Conservation (phyloP, 2,329 filamentous ascomycete species). For the Penicillium sp. region DNA sequence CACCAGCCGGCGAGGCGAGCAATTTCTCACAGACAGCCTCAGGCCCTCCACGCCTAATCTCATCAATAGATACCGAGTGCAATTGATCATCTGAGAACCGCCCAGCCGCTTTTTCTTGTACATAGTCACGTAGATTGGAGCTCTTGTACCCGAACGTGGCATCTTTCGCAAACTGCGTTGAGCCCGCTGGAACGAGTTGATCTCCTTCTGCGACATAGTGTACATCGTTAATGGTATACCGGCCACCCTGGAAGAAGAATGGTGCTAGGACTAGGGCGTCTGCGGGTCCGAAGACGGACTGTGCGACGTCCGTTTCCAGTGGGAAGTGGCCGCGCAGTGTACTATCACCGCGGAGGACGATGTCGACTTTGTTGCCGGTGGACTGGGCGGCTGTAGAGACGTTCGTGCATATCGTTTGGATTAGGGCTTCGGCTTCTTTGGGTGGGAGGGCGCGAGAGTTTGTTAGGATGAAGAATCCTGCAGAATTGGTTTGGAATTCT, state of each 20-base stretch:
- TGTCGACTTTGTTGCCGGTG: conserved; percentile 47
- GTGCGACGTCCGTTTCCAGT: conserved; percentile 54
- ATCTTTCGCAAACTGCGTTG: conserved; percentile 58
- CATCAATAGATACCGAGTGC: conserved; percentile 47
- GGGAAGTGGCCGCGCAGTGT: conserved; percentile 60
- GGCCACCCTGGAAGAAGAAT: conserved; percentile 60
- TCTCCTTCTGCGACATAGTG: conserved; percentile 59
- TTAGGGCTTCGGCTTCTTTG: conserved; percentile 48
- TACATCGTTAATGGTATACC: conserved; percentile 58
- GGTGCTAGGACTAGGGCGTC: conserved; percentile 59
- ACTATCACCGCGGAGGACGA: conserved; percentile 59
- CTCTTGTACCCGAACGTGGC: conserved; percentile 59
- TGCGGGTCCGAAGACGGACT: conserved; percentile 50
- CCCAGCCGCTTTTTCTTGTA: conserved; percentile 55
- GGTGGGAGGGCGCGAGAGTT: conserved; percentile 59
- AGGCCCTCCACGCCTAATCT: conserved; percentile 50
- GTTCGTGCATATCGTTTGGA: conserved; percentile 53
- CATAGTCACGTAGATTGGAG: conserved; percentile 55
- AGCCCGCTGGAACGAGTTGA: conserved; percentile 49
- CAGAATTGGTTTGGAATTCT: conserved; percentile 46
- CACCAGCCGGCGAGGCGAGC: conserved; percentile 34
- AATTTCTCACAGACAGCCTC: conserved; percentile 46
- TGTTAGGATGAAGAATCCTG: conserved; percentile 61
- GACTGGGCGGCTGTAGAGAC: conserved; percentile 46
- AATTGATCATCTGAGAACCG: conserved; percentile 41